Evolutionary conservation across 495 filamentous ascomycete species (phyloP).

Genomic region (Penicillium arizonense): DNA sequence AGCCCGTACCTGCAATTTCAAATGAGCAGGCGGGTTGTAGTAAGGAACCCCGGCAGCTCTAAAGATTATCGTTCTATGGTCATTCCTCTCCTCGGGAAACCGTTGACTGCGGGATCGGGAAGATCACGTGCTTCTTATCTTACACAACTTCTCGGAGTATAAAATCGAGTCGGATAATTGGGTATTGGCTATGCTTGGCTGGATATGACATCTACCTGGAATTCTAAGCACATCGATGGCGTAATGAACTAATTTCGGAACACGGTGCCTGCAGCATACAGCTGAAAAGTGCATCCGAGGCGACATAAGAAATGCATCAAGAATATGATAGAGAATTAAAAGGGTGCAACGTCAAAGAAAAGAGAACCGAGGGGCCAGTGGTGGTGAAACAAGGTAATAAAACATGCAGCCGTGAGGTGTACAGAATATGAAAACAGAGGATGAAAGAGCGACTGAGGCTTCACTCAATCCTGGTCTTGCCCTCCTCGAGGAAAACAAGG

Average conservation of each 20-base stretch:
- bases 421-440: conserved; percentile 12
- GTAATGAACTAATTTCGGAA: too few relatives aligned
- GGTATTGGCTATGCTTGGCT: too few relatives aligned
- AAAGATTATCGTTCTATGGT: conserved; percentile 15
- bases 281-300: too few relatives aligned
- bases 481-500: conserved; percentile 83
- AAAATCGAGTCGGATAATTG: background rate
- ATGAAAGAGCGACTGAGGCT: background rate
- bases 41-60: conserved; percentile 23
- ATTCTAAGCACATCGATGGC: too few relatives aligned
- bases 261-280: too few relatives aligned
- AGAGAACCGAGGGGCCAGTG: conserved; percentile 8
- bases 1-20: conserved; percentile 12
- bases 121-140: conserved; percentile 21
- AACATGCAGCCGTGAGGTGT: conserved; percentile 24
- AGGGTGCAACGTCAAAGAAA: conserved; percentile 6
- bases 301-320: conserved; percentile 5
- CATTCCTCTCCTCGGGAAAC: conserved; percentile 29
- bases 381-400: conserved; percentile 13
- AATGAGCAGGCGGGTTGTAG: conserved; percentile 21
- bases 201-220: background rate
- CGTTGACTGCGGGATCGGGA: conserved; percentile 9
- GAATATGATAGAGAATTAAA: background rate
- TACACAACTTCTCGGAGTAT: background rate
- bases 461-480: conserved; percentile 93